Conservation (phyloP, 805 yeast species). For the Saccharomyces paradoxus region DNA sequence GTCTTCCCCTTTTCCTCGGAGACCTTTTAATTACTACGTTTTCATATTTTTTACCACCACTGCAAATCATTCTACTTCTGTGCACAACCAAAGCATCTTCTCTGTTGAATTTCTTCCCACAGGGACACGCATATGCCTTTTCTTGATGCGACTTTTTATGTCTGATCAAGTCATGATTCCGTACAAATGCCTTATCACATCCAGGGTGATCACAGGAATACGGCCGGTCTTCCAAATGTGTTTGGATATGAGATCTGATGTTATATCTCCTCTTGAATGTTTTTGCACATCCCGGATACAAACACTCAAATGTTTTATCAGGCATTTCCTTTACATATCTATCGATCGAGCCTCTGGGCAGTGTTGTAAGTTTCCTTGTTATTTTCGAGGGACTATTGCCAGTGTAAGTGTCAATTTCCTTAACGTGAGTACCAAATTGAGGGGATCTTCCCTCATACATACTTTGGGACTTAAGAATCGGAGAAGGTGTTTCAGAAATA, state of each 20-base stretch:
- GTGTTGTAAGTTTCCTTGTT: conserved; percentile 27
- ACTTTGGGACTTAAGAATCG: conserved; percentile 35
- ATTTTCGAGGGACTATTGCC: conserved; percentile 20
- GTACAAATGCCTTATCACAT: conserved; percentile 81
- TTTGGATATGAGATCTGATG: conserved; percentile 90
- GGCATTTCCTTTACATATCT: conserved; percentile 76
- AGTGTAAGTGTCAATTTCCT: conserved; percentile 1
- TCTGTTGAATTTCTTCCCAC: conserved; percentile 90
- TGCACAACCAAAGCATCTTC: conserved; percentile 85
- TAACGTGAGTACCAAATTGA: conserved; percentile 9
- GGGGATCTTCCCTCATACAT: conserved; percentile 21
- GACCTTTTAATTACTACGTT: conserved; percentile 25
- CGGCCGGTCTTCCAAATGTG: conserved; percentile 92
- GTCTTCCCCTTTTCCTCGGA: conserved; percentile 25
- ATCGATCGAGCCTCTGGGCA: conserved; percentile 88
- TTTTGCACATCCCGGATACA: conserved; percentile 71
- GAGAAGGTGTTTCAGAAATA: conserved; percentile 37
- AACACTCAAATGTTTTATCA: conserved; percentile 65
- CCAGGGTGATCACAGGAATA: conserved; percentile 56
- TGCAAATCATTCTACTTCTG: conserved; percentile 66
- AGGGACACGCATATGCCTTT: conserved; percentile 66
- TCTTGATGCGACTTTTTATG: conserved; percentile 83
- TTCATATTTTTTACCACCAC: conserved; percentile 48
- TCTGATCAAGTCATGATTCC: conserved; percentile 89
- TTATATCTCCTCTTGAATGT: conserved; percentile 82